A percentile compares a stretch with the other conserved stretches of the same genome.
Evolutionary conservation across 1,139 yeast genomes (phyloP).

Genomic region (Magnusiomyces clavatus): DNA sequence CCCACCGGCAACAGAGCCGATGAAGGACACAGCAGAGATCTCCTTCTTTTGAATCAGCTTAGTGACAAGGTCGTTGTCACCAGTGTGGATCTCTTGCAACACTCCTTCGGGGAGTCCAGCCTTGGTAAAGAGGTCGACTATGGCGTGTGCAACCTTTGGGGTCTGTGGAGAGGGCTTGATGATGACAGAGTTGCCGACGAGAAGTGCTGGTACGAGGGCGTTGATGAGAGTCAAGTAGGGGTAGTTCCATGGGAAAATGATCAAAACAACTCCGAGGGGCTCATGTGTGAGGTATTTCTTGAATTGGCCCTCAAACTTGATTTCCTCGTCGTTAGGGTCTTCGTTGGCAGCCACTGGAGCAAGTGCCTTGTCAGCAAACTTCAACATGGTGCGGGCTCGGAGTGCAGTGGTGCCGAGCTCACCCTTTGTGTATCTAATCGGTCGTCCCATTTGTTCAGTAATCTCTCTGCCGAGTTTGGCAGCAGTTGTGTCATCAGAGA

Average conservation of each 20-base stretch:
- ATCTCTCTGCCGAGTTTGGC: conserved; percentile 26
- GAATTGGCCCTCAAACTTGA: conserved; percentile 21
- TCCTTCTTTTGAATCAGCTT: conserved; percentile 46
- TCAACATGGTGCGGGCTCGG: conserved; percentile 27
- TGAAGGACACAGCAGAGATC: conserved; percentile 71
- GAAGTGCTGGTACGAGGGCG: conserved; percentile 77
- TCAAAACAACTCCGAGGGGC: conserved; percentile 75
- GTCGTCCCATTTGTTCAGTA: conserved; percentile 35
- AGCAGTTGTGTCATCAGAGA: conserved; percentile 23
- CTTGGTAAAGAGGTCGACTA: conserved; percentile 52
- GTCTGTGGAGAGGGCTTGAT: conserved; percentile 79
- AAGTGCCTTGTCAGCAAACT: conserved; percentile 31
- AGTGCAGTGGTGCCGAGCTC: conserved; percentile 31
- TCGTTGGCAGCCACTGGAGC: conserved; percentile 27
- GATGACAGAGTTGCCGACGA: conserved; percentile 76
- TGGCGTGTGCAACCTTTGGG: conserved; percentile 67
- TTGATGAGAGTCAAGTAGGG: conserved; percentile 74
- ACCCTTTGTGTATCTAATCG: conserved; percentile 30
- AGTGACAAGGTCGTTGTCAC: conserved; percentile 58
- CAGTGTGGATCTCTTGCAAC: conserved; percentile 50
- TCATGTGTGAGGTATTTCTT: conserved; percentile 47
- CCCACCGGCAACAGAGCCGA: conserved; percentile 84
- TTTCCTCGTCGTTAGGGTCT: conserved; percentile 14
- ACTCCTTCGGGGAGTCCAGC: conserved; percentile 83
- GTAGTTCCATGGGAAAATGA: conserved; percentile 85